Evolutionary conservation across 139 green algal genomes (phyloP).

Genomic region (Haematococcus lacustris): DNA sequence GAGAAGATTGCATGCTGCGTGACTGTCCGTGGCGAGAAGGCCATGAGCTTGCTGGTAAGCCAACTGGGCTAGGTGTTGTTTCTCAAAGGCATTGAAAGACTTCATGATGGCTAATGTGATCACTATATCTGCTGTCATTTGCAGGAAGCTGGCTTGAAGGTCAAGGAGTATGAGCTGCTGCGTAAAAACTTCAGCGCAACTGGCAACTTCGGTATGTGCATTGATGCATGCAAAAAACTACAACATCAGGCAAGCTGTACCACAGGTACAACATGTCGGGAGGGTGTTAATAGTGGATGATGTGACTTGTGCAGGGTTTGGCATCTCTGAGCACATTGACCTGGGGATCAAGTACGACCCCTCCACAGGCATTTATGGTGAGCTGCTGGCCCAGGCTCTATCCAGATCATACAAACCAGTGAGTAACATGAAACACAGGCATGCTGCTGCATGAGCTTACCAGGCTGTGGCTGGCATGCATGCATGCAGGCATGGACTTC

Average conservation of each 20-base stretch:
- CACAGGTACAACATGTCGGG: no score
- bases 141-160: constrained; percentile 96
- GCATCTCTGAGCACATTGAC: constrained; percentile 98
- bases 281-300: no score
- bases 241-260: neutral
- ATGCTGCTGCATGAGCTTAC: no score
- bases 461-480: no score
- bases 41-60: constrained; percentile 91
- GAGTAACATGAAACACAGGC: no score
- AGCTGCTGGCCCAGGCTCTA: constrained; percentile 6
- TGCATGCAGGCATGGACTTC: constrained; percentile 97
- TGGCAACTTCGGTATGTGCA: constrained; percentile 85
- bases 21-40: constrained; percentile 96
- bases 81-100: no score
- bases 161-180: constrained; percentile 99
- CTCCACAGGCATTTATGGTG: constrained; percentile 98
- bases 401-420: no score
- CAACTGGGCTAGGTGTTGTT: no score
- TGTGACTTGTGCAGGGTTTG: constrained; percentile 73
- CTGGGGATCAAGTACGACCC: constrained; percentile 99
- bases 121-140: no score
- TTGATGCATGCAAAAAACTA: neutral
- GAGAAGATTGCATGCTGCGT: constrained; percentile 98
- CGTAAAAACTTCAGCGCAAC: constrained; percentile 93
- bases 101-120: no score